Base-by-base conservation (phyloP, 2,329 filamentous ascomycete species). In the Fusarium sp. region DNA sequence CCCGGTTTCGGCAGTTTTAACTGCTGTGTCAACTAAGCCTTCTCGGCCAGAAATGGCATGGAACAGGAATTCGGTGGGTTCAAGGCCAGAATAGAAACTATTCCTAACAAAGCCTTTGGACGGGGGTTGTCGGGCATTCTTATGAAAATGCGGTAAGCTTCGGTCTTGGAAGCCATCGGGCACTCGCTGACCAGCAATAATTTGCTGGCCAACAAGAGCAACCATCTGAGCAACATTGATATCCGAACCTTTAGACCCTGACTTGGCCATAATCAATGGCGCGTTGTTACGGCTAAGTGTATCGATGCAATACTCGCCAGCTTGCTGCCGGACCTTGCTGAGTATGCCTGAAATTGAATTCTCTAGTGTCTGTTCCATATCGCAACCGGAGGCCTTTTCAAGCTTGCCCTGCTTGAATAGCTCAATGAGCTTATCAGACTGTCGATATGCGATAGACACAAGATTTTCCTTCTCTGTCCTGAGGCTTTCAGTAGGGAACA, bases 221-320 rank as follows among this genome's bases (percentile, higher is more conserved):
- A 97, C 91, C 95, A 99, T 98, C 59, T 97, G 86, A 72, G 96
- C 97, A 45, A 94, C 95, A 74, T 99, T 99, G 77, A 98, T 95
- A 69, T 86, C 82, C 53, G 87, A 90, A 73, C 95, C 95, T 80
- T 99, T 99, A 46, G 95, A 95, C 75, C 95, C 95, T 54, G 94
- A 97, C 10, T 89, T 90, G n/a, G 95, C 98, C 95, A 99, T 99
- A 64, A 97, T 90, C 62, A 97, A 82, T 6, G 95, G 93, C 0
- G 94, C 89, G 70, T 98, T 99, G 80, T 92, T 93, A 65, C 88
- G 90, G 79, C 92, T 97, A 32, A 99, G 82, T 47, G 94, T 92
- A 29, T 88, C 86, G 71, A 97, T 93, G 85, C 95, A 97, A 73
- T 93, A 89, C 49, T 92, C 86, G 83, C 94, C 94, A 57, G 94